phyloP scores from a whole-genome alignment of 306 rosid species.

The Fagus crenata region DNA sequence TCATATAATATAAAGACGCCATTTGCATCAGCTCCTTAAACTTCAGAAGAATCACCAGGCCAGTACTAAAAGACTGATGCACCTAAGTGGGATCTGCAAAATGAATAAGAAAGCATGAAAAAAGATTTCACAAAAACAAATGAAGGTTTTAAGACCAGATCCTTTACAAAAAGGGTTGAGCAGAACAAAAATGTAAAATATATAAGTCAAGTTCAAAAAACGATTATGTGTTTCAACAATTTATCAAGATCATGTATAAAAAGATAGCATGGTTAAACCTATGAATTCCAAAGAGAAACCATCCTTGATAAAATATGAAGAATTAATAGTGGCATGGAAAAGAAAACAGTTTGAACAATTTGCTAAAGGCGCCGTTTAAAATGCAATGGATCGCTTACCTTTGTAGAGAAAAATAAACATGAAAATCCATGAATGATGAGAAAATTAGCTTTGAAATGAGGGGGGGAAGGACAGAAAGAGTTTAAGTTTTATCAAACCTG shows the following conservation, averaged over 20 bases:
- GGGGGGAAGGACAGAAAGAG: too few relatives aligned
- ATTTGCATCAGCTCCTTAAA: conserved; percentile 94
- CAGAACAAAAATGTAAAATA: neutral
- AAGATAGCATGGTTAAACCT: neutral
- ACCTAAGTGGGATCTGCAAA: conserved; percentile 97
- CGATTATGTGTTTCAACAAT: neutral
- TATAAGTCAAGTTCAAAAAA: too few relatives aligned
- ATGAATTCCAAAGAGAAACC: neutral
- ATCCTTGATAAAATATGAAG: neutral
- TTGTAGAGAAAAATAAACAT: neutral
- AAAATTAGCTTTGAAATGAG: neutral
- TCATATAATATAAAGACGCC: conserved; percentile 46
- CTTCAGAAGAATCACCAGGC: conserved; percentile 97
- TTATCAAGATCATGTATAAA: neutral
- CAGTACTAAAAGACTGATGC: conserved; percentile 89
- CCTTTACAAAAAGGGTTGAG: conserved; percentile 41
- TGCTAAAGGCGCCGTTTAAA: neutral
- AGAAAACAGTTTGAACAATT: neutral
- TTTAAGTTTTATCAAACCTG: neutral
- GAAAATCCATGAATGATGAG: neutral
- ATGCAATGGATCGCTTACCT: neutral
- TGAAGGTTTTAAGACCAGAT: conserved; percentile 42
- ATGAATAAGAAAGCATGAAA: conserved; percentile 64
- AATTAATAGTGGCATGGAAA: neutral
- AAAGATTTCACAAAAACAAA: conserved; percentile 39